Evolutionary conservation across 208 protist species (phyloP).

Genomic region (Naegleria lovaniensis): DNA sequence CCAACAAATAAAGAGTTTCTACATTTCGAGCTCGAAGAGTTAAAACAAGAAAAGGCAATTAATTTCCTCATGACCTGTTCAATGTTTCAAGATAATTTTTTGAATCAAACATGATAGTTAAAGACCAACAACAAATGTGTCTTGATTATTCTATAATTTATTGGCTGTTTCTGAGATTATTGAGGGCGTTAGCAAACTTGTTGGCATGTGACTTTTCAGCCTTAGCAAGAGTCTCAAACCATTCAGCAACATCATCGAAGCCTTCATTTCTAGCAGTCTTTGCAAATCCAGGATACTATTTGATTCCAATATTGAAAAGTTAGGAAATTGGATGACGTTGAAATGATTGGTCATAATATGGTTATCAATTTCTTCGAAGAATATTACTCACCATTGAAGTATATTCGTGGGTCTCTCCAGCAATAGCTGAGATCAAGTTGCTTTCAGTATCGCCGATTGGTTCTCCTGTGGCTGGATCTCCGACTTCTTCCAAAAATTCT

Average conservation of each 20-base stretch:
- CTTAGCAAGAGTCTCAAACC: background rate
- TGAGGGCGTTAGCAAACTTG: background rate
- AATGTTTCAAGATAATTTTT: too few relatives aligned
- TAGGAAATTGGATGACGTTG: too few relatives aligned
- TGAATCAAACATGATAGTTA: too few relatives aligned
- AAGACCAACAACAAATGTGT: too few relatives aligned
- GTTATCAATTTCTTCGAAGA: too few relatives aligned
- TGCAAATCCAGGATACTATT: background rate
- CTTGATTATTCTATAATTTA: background rate
- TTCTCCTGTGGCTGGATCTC: constrained; percentile 5
- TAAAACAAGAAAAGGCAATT: too few relatives aligned
- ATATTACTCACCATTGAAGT: background rate
- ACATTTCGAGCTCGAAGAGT: too few relatives aligned
- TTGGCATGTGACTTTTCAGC: background rate
- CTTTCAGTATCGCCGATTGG: background rate
- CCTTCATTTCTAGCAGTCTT: constrained; percentile 8
- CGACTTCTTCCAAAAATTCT: background rate
- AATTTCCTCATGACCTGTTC: too few relatives aligned
- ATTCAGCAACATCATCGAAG: background rate
- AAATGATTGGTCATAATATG: too few relatives aligned
- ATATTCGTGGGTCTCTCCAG: background rate
- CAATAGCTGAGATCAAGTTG: background rate
- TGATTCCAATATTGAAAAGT: too few relatives aligned
- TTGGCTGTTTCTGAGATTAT: background rate
- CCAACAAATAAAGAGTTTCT: too few relatives aligned